A percentile compares a stretch with the other conserved stretches of the same genome.
phyloP scores from a whole-genome alignment of 257 asterid genomes.

The Linaria vulgaris region DNA sequence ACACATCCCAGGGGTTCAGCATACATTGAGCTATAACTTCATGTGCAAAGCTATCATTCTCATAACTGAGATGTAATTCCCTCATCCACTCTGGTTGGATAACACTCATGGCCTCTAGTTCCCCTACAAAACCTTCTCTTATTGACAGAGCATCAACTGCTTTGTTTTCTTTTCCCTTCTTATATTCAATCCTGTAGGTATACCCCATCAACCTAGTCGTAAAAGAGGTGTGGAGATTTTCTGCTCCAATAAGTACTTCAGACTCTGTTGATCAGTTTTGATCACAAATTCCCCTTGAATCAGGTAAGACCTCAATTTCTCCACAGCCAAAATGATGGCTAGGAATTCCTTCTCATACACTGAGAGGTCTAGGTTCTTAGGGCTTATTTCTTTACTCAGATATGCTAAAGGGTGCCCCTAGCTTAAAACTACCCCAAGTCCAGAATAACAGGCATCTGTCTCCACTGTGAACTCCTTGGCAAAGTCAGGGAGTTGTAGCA shows the following conservation, averaged over 20 bases:
- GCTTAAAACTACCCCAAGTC: background rate
- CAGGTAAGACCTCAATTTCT: background rate
- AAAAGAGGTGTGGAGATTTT: background rate
- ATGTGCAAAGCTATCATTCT: too few relatives aligned
- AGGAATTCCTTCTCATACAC: background rate
- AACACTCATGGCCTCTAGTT: too few relatives aligned
- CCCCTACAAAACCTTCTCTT: too few relatives aligned
- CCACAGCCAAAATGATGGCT: background rate
- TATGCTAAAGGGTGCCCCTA: background rate
- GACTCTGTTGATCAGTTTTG: background rate
- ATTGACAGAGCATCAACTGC: background rate
- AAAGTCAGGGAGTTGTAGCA: background rate
- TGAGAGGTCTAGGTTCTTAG: background rate
- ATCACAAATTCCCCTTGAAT: background rate
- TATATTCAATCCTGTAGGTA: background rate
- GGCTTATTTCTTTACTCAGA: background rate
- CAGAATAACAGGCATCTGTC: background rate
- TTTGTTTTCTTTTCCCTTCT: background rate
- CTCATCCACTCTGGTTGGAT: too few relatives aligned
- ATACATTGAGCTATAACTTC: too few relatives aligned
- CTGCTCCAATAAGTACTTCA: background rate
- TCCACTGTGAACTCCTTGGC: background rate
- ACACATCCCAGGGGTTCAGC: too few relatives aligned
- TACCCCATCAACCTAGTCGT: background rate
- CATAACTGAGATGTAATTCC: too few relatives aligned